Evolutionary conservation across 441 rosid genomes (phyloP), one percentile per base, ranked within the genome.

Genomic region (Populus hybrid): DNA sequence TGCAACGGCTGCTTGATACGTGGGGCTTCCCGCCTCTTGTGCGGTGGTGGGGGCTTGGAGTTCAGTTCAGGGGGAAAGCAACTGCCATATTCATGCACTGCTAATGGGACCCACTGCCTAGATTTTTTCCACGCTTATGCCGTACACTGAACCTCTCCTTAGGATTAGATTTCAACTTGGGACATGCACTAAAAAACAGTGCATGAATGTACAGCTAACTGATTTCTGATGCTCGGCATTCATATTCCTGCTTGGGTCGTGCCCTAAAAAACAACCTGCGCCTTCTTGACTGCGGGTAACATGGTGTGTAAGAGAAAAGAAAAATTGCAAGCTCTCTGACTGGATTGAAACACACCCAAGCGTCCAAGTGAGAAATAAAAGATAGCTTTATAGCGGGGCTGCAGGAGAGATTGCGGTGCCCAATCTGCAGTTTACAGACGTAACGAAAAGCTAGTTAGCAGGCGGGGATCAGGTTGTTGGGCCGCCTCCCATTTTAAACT

Each of bases 1-100:
- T 20, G 38, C 74, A 76, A 38, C 68, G 23, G 63, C 2, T 50
- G 26, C 64, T 67, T 36, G 79, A 71, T 73, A 81, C 84, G 86
- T 79, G 82, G 82, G 77, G 69, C 28, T 71, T 59, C 79, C 74
- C 59, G 1, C 50, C 76, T 68, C 21, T 31, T 31, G 7, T 68
- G 36, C 59, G 72, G 70, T 40, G 56, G 64, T 64, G 70, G 68
- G 73, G 6, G 68, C 20, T 65, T 28, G 76, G 56, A 40, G 7
- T 33, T 65, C 68, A 35, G 66, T 65, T 64, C 67, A n/a, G 67
- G 26, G 53, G 16, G 53, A 45, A 45, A 11, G 53, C 53, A 45
- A 14, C 18, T 14, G 53, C 56, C 18, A 24, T 12, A 20, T 78
- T 74, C 82, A 79, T 74, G 77, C 56, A 78, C 6, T 71, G 10